Evolutionary conservation across 1,284 basidiomycete genomes (phyloP), one percentile per base, ranked within the genome.

Genomic region (Irpex rosettiformis): DNA sequence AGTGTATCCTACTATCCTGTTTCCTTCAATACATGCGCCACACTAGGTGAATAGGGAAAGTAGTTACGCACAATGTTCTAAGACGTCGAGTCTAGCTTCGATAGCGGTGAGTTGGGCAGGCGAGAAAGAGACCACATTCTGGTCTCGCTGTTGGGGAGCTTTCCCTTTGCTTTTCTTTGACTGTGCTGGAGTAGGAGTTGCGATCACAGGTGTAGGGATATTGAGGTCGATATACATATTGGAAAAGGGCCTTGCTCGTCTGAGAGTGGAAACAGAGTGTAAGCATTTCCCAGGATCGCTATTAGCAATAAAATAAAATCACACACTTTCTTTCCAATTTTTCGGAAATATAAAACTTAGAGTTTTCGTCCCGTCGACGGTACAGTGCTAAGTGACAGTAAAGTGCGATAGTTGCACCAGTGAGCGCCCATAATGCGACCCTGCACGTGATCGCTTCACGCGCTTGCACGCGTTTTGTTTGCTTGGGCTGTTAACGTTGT

Each of bases 1-100:
- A 22, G 85, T 81, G 70, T 92, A 93, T 81, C 90, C 89, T 78
- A 93, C 89, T 92, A 75, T 54, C 54, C 60, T 40, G 30, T 24
- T 56, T 55, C 27, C 10, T 61, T 71, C 54, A 71, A 63, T 54
- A 27, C 42, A 61, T 40, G 21, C 7, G 7, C 11, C 22, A 13
- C 43, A 10, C 4, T 8, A 8, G 30, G 16, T 48, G 21, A 59
- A 11, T 22, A 53, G 22, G 21, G 43, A 24, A 47, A 24, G 10
- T 47, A 27, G 11, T 22, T 11, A 72, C 77, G 58, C 62, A 81
- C 79, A 72, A 67, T 80, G 77, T 8, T 74, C 69, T 8, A 81
- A 73, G 18, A 77, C 60, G 57, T 80, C 79, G 21, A 82, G 67
- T 10, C 76, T 73, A 8, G 72, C 65, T 60, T 80, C 77, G 33